Percentiles rank a stretch among this genome's conserved stretches.
phyloP scores from a whole-genome alignment of 176 grass and related monocot genomes.

The Pontederia crassipes region DNA sequence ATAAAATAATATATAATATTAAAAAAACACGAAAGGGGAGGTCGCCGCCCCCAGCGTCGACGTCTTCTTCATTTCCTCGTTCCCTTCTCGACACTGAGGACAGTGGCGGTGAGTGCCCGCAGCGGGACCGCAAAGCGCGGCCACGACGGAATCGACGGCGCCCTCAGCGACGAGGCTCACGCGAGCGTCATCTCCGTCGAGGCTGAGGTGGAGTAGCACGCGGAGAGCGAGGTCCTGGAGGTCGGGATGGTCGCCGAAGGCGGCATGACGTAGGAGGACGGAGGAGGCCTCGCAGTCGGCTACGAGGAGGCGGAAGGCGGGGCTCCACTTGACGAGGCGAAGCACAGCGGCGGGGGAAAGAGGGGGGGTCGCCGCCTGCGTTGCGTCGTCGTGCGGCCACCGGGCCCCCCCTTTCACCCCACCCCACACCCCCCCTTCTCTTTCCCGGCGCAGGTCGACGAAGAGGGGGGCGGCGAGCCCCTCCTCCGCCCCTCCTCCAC shows the following conservation, averaged over 20 bases:
- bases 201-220: constrained; percentile 55
- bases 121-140: constrained; percentile 23
- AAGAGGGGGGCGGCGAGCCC: too few relatives aligned
- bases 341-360: constrained; percentile 2
- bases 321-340: constrained; percentile 37
- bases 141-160: constrained; percentile 56
- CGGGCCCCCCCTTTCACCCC: too few relatives aligned
- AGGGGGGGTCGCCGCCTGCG: too few relatives aligned
- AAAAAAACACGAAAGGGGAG: too few relatives aligned
- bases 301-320: constrained; percentile 38
- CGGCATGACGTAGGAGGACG: constrained; percentile 51
- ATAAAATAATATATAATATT: too few relatives aligned
- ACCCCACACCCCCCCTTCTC: too few relatives aligned
- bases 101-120: constrained; percentile 51
- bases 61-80: too few relatives aligned
- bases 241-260: constrained; percentile 14
- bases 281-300: constrained; percentile 48
- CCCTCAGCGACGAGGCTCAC: constrained; percentile 75
- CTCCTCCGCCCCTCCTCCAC: too few relatives aligned
- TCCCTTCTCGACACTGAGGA: too few relatives aligned
- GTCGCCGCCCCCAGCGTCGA: too few relatives aligned
- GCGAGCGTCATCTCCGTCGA: constrained; percentile 79
- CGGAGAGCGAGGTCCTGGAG: constrained; percentile 29
- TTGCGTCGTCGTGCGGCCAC: too few relatives aligned
- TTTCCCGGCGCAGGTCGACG: too few relatives aligned